Evolutionary conservation across 805 yeast species (phyloP), one percentile per base, ranked within the genome.

Genomic region (Candida khao-thaluensis): DNA sequence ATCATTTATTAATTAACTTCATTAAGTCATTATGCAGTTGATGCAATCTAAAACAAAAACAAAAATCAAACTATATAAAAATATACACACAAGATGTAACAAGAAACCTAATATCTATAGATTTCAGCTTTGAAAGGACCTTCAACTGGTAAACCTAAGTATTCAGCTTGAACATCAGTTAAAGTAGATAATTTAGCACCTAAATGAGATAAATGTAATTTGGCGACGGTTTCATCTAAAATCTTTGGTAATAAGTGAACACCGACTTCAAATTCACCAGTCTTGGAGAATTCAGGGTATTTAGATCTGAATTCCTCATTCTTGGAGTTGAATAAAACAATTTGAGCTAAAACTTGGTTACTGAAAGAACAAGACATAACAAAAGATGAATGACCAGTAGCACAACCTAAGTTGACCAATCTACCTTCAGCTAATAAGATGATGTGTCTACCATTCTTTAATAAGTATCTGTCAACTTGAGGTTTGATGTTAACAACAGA

Each of bases 311-410:
- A 91, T 49, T 64, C 80, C 45, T 66, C 72, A 74, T 91, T 89
- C 50, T 82, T 62, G 60, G 95, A 81, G 72, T 89, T 91, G 95
- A 77, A 91, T 66, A 90, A 76, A 60, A 97, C 98, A 62, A 90
- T 91, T 78, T 91, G 99, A 58, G 99, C 99, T 66, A 91, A 79
- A 51, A 91, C 98, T 79, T 91, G 99, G 86, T 91, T 91, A 59
- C 97, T 87, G 95, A 91, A 91, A 41, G 98, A 93, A 77, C 98
- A 93, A 49, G 97, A 89, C 99, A 91, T 91, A 64, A 91, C 99
- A 66, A 91, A 91, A 29, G 97, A 88, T 37, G 98, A 85, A 81
- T 91, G 99, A 67, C 99, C 99, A 61, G 98, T 91, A 67, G 98
- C 99, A 78, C 98, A 93, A 61, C 99, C 99, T 67, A 91, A 80